Evolutionary conservation across 2,329 filamentous ascomycete genomes (phyloP).

Genomic region (Phyllosticta paracitricarpa): DNA sequence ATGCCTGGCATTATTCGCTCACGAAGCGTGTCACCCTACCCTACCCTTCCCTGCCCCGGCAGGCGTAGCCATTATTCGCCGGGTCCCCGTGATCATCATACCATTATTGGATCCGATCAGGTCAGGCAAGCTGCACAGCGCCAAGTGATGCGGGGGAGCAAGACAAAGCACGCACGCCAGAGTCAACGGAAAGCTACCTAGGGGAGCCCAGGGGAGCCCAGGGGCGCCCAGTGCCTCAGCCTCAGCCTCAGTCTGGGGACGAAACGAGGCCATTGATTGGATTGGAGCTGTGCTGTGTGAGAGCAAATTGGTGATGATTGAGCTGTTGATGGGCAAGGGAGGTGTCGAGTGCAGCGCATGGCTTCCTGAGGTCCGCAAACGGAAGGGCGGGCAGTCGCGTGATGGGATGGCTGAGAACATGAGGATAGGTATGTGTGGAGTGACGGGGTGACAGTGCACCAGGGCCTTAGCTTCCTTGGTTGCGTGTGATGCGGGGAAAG

Average conservation of each 20-base stretch:
- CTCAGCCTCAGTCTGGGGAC: neutral
- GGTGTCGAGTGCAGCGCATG: neutral
- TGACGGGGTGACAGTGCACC: neutral
- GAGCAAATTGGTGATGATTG: neutral
- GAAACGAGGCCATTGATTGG: neutral
- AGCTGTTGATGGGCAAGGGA: neutral
- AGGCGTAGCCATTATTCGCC: neutral
- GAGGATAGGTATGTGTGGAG: too few species aligned
- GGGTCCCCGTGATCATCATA: neutral
- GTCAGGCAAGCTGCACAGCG: neutral
- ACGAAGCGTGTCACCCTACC: neutral
- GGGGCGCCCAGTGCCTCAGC: neutral
- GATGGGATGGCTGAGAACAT: neutral
- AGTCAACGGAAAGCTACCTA: neutral
- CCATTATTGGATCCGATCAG: neutral
- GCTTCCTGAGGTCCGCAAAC: neutral
- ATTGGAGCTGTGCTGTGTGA: neutral
- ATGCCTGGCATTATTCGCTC: neutral
- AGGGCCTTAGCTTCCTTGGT: neutral
- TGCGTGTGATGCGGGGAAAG: neutral
- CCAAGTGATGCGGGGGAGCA: neutral
- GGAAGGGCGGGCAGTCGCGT: conserved; percentile 5
- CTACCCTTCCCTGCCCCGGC: neutral
- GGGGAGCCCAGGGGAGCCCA: neutral
- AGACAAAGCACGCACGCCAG: neutral